Evolutionary conservation across 352 stramenopile genomes (phyloP).

Genomic region (Globisporangium polare): DNA sequence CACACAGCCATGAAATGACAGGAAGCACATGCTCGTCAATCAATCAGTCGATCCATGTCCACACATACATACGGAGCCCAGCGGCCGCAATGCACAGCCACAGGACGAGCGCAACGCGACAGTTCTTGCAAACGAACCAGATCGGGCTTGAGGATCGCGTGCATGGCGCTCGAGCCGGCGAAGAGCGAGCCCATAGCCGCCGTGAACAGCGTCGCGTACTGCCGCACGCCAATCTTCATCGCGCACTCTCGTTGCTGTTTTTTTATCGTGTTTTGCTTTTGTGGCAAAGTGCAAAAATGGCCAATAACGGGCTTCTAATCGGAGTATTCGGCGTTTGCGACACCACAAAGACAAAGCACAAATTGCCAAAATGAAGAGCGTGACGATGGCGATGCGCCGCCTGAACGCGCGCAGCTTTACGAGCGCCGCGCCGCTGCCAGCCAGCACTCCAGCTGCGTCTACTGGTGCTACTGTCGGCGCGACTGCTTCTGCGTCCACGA

Average conservation of each 20-base stretch:
- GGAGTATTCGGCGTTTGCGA: not conserved
- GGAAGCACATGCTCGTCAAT: not conserved
- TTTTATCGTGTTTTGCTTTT: not conserved
- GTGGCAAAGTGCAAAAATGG: not conserved
- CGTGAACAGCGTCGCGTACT: conserved; percentile 72
- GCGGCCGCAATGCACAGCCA: not conserved
- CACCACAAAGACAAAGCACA: not conserved
- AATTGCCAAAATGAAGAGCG: not conserved
- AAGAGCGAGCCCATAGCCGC: conserved; percentile 79
- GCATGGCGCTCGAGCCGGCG: conserved; percentile 80
- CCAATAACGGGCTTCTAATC: not conserved
- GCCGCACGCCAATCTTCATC: conserved; percentile 67
- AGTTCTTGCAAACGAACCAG: conserved; percentile 37
- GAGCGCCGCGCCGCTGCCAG: not conserved
- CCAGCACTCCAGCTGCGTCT: not conserved
- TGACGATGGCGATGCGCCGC: not conserved
- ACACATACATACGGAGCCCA: not conserved
- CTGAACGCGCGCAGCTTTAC: conserved; percentile 8
- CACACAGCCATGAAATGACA: not conserved
- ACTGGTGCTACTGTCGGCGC: not conserved
- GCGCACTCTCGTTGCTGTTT: conserved; percentile 7
- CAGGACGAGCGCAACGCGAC: not conserved
- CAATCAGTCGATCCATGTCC: conserved; percentile 2
- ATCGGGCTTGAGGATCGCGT: conserved; percentile 77
- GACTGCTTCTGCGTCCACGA: conserved; percentile 13